phyloP scores from a whole-genome alignment of 441 rosid genomes.

The Populus tomentosa region DNA sequence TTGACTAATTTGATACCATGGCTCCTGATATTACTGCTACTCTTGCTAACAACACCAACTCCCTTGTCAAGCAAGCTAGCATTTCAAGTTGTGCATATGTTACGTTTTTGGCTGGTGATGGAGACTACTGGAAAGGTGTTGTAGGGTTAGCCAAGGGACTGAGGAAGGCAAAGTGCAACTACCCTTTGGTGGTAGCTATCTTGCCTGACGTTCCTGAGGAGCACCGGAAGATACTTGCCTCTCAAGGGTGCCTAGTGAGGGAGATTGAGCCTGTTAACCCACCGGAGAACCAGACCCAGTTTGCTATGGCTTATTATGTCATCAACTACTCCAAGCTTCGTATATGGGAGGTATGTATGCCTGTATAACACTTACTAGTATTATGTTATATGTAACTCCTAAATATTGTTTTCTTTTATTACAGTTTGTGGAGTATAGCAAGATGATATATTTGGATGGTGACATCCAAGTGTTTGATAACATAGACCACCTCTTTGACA shows the following conservation, averaged over 20 bases:
- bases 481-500: too few relatives aligned
- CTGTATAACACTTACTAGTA: too few relatives aligned
- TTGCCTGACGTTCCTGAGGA: constrained; percentile 79
- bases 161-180: constrained; percentile 52
- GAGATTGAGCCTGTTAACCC: constrained; percentile 74
- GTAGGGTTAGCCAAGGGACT: constrained; percentile 84
- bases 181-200: constrained; percentile 72
- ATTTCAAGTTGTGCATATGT: constrained; percentile 49
- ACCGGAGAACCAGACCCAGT: constrained; percentile 71
- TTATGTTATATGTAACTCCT: too few relatives aligned
- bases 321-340: too few relatives aligned
- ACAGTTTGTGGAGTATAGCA: too few relatives aligned
- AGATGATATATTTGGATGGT: too few relatives aligned
- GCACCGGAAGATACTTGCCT: constrained; percentile 46
- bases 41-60: not conserved
- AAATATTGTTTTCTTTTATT: too few relatives aligned
- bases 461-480: too few relatives aligned
- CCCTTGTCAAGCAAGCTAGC: constrained; percentile 22
- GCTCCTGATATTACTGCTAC: constrained; percentile 23
- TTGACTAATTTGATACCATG: constrained; percentile 16
- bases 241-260: constrained; percentile 64
- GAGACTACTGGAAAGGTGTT: constrained; percentile 78
- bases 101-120: constrained; percentile 72
- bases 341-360: too few relatives aligned
- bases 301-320: constrained; percentile 85